A percentile compares a stretch with the other conserved stretches of the same genome.
phyloP scores from a whole-genome alignment of 805 yeast species.

The Yarrowia osloensis region DNA sequence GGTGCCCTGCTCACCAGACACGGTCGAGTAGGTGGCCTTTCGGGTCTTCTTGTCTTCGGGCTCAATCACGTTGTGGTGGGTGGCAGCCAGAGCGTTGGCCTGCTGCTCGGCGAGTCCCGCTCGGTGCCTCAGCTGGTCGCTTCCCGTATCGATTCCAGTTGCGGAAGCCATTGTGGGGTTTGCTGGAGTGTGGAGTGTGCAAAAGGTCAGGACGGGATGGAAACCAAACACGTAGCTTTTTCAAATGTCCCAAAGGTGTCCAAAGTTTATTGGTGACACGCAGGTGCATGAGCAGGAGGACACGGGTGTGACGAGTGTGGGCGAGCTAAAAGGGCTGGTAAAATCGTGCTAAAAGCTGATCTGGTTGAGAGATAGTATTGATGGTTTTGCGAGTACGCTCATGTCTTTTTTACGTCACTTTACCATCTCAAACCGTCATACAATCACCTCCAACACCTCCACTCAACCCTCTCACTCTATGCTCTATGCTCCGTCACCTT shows the following conservation, averaged over 20 bases:
- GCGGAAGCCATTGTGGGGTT: slow-evolving; percentile 18
- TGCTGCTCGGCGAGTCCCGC: slow-evolving; percentile 10
- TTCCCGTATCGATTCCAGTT: slow-evolving; percentile 29
- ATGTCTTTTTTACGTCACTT: no score
- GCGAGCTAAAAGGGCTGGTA: no score
- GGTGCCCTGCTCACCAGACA: slow-evolving; percentile 6
- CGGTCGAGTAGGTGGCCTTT: background rate
- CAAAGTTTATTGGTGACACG: slow-evolving; percentile 9
- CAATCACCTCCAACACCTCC: no score
- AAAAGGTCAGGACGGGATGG: background rate
- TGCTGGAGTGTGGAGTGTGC: background rate
- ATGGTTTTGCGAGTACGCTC: no score
- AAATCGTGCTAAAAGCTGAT: background rate
- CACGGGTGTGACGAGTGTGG: no score
- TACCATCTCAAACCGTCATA: no score
- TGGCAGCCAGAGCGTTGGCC: slow-evolving; percentile 8
- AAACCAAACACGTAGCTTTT: slow-evolving; percentile 25
- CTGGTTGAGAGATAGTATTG: no score
- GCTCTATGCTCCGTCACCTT: background rate
- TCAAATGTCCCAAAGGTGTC: slow-evolving; percentile 23
- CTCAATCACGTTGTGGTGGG: slow-evolving; percentile 20
- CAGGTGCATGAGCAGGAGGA: background rate
- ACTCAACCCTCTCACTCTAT: no score
- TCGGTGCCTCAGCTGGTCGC: slow-evolving; percentile 30
- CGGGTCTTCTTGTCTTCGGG: slow-evolving; percentile 9